Evolutionary conservation across 31 red algal species (phyloP).

Genomic region (Asparagopsis taxiformis): DNA sequence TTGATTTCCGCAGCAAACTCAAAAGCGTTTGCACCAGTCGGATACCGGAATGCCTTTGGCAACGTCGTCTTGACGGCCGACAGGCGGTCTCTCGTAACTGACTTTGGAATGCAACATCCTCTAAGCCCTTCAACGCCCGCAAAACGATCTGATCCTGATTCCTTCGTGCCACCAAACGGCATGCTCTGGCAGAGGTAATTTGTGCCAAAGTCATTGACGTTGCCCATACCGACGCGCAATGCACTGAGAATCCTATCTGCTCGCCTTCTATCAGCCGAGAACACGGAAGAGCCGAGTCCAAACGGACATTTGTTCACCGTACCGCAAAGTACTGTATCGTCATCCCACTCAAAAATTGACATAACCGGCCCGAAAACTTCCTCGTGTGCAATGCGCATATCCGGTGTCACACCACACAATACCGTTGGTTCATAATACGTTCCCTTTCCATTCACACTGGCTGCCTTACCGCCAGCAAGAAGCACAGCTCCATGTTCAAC

Average conservation of each 20-base stretch:
- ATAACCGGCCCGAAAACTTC: slow-evolving; percentile 98
- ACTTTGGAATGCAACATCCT: slow-evolving; percentile 83
- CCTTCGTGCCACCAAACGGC: slow-evolving; percentile 94
- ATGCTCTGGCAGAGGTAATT: slow-evolving; percentile 97
- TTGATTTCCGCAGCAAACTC: slow-evolving; percentile 69
- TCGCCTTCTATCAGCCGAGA: slow-evolving; percentile 39
- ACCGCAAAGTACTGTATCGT: slow-evolving; percentile 54
- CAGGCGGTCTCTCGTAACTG: slow-evolving; percentile 71
- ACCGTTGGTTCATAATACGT: slow-evolving; percentile 80
- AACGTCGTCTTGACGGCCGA: slow-evolving; percentile 67
- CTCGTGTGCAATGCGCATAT: slow-evolving; percentile 89
- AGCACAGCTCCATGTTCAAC: slow-evolving; percentile 73
- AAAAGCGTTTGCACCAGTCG: slow-evolving; percentile 46
- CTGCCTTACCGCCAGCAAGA: slow-evolving; percentile 48
- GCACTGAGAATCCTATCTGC: slow-evolving; percentile 40
- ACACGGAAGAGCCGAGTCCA: slow-evolving; percentile 87
- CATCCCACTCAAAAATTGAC: slow-evolving; percentile 58
- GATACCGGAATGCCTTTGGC: slow-evolving; percentile 81
- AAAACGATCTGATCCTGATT: slow-evolving; percentile 91
- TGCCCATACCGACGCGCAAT: slow-evolving; percentile 91
- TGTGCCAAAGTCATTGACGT: slow-evolving; percentile 97
- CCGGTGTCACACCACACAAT: slow-evolving; percentile 53
- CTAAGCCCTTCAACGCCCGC: slow-evolving; percentile 93
- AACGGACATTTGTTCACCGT: slow-evolving; percentile 84
- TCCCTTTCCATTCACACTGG: slow-evolving; percentile 13